Evolutionary conservation across 345 rosid species (phyloP).

Genomic region (Bruguiera parviflora): DNA sequence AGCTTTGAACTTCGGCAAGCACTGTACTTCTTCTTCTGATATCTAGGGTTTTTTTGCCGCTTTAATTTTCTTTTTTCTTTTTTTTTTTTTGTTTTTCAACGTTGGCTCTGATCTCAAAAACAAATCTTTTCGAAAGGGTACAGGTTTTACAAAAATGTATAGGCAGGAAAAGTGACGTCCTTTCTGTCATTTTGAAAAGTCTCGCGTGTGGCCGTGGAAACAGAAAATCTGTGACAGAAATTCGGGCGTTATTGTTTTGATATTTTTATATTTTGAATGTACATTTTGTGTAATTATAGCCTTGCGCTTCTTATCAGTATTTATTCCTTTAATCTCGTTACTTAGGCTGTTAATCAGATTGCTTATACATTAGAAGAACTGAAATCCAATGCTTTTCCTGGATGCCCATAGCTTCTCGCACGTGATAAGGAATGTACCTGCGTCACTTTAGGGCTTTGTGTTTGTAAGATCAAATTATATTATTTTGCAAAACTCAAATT

Average conservation of each 20-base stretch:
- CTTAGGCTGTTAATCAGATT: too few relatives aligned
- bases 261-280: background rate
- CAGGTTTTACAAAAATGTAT: conserved; percentile 3
- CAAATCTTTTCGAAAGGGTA: conserved; percentile 2
- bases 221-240: background rate
- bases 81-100: background rate
- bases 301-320: too few relatives aligned
- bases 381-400: too few relatives aligned
- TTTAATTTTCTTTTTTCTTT: background rate
- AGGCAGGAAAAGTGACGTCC: conserved; percentile 9
- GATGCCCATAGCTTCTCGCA: too few relatives aligned
- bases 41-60: conserved; percentile 34
- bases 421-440: too few relatives aligned
- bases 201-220: conserved; percentile 1
- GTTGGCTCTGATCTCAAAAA: conserved; percentile 5
- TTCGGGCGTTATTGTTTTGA: background rate
- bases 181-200: conserved; percentile 18
- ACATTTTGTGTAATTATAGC: background rate
- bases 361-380: too few relatives aligned
- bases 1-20: conserved; percentile 20
- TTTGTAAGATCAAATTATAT: too few relatives aligned
- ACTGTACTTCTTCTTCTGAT: background rate
- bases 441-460: too few relatives aligned
- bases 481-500: too few relatives aligned
- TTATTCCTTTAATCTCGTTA: too few relatives aligned